Conservation (phyloP, 768 basidiomycete genomes). For the Suillus fuscotomentosus region DNA sequence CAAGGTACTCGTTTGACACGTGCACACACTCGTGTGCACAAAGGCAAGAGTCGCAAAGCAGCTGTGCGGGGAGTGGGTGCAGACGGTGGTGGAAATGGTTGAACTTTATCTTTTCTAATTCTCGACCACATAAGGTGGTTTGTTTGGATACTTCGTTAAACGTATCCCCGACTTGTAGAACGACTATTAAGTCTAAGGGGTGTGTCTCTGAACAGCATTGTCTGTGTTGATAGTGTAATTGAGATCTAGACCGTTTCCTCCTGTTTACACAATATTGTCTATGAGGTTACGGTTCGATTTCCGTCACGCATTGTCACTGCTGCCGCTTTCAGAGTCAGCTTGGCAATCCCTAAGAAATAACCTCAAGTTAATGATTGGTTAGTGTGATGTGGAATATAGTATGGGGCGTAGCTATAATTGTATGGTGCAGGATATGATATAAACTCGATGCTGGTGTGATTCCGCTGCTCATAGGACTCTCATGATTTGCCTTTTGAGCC, state of each 20-base stretch:
- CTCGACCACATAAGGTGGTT: not conserved
- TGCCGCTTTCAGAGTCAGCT: too few species aligned
- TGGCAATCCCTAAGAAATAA: too few species aligned
- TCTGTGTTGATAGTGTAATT: not conserved
- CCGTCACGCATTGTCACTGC: too few species aligned
- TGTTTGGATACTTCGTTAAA: not conserved
- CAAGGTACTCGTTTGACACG: constrained; percentile 6
- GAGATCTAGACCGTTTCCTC: not conserved
- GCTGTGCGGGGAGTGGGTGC: constrained; percentile 31
- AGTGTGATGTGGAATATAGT: too few species aligned
- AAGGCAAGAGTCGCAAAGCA: constrained; percentile 35
- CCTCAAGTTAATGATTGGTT: too few species aligned
- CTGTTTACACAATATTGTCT: too few species aligned
- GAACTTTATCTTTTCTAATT: not conserved
- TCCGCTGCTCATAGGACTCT: too few species aligned
- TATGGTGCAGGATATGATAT: too few species aligned
- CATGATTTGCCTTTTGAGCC: too few species aligned
- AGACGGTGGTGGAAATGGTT: constrained; percentile 10
- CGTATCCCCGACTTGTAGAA: not conserved
- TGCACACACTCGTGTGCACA: constrained; percentile 24
- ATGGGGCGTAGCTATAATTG: too few species aligned
- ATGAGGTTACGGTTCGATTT: too few species aligned
- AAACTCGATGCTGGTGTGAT: too few species aligned
- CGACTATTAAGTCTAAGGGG: not conserved
- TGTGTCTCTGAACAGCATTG: not conserved